Evolutionary conservation across 2,329 filamentous ascomycete species (phyloP), one percentile per base, ranked within the genome.

Genomic region (Didymella keratinophila): DNA sequence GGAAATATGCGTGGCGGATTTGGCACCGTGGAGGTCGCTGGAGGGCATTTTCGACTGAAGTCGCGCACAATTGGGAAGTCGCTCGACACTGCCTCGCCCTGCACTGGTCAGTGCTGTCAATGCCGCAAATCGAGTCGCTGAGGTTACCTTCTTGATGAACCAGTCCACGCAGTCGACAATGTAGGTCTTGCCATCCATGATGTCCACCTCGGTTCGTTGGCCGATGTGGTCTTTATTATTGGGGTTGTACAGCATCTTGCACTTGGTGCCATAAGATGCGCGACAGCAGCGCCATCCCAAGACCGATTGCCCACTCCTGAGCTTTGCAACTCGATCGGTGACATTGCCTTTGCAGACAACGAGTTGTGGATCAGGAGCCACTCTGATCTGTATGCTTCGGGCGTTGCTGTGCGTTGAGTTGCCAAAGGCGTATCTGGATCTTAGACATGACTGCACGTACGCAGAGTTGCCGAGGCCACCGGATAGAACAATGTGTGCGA

Each of bases 271-370:
- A 47, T 78, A 78, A 0, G 67, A 71, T 4, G 76, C 72, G 14
- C 76, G 65, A 54, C 73, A 76, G 54, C 75, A 78, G 3, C 75
- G 69, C 74, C 73, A 76, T 0, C 71, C 72, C 1, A 86, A 73
- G 0, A 84, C 80, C 0, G 81, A 71, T 2, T 73, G 70, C 1
- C 73, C 54, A 23, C 42, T 5, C 72, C 69, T 4, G 71, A 75
- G 73, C 46, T 78, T 81, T 41, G 83, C 80, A n/a, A 84, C 73
- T 11, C 82, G 77, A 47, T 86, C 82, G 2, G 80, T 73, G 1
- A 86, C 79, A 2, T 85, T 71, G 0, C 84, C 83, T 59, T 83
- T 83, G 41, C 83, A 82, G 1, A 86, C 83, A 5, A 83, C 82
- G 0, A 86, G 80, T 53, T 85, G 82, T 0, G 84, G 83, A 44